Base-by-base conservation (phyloP, 2,329 filamentous ascomycete species). In the Talaromyces piceae region DNA sequence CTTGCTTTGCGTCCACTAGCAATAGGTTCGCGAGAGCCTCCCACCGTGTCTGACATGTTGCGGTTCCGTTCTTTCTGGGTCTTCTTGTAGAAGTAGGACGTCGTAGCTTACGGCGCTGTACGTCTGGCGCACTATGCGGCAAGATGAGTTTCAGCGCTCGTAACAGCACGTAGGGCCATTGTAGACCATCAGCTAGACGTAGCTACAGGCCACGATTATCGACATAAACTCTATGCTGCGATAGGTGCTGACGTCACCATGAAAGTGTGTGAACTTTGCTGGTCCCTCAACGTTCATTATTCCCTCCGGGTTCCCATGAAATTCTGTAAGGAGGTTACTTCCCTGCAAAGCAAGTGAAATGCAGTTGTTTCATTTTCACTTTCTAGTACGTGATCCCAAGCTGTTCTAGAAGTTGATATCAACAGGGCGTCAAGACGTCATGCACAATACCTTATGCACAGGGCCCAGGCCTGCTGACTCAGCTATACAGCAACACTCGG, bases 51-150 rank as follows among this genome's bases (percentile, higher is more conserved):
- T 62, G 47, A 50, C 23, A 52, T 59, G 22, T 58, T 53, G 5
- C 58, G 0, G 57, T 61, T 43, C 55, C 52, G 44, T 53, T 60
- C 52, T 67, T 59, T 41, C 79, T 66, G n/a, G 76, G 69, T n/a
- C n/a, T n/a, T n/a, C n/a, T n/a, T n/a, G n/a, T n/a, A n/a, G n/a
- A n/a, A n/a, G n/a, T n/a, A n/a, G n/a, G n/a, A n/a, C n/a, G n/a
- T 55, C 56, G 61, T 79, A 73, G 7, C 72, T 71, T 5, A 76
- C 75, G 41, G 54, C n/a, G 16, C 45, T 61, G 7, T 31, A 54
- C 50, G 52, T 58, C 59, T 77, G 72, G 8, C 71, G 69, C 7
- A n/a, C n/a, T n/a, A n/a, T 22, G 57, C 51, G 22, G 41, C 57
- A 33, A 43, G n/a, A n/a, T n/a, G n/a, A n/a, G n/a, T n/a, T n/a